Conservation (phyloP, 148 eudicot species). For the Pharnaceum exiguum region DNA sequence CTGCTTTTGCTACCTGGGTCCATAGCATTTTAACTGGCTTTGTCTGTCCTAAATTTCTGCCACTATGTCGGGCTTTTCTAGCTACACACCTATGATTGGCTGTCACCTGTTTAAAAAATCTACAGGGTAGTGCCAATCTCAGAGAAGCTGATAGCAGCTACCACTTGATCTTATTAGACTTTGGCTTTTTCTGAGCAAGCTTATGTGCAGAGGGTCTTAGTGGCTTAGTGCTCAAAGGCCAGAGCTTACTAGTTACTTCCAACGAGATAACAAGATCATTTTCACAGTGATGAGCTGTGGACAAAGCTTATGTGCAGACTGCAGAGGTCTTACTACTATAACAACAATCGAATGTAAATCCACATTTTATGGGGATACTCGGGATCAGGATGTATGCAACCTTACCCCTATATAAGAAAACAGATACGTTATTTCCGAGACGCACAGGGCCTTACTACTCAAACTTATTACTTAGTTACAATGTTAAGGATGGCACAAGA, state of each 20-base stretch:
- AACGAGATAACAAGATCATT: conserved; percentile 15
- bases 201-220: conserved; percentile 5
- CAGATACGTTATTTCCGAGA: too few species aligned
- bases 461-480: too few species aligned
- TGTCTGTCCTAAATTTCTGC: conserved; percentile 42
- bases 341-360: too few species aligned
- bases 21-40: conserved; percentile 46
- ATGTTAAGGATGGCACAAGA: too few species aligned
- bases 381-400: too few species aligned
- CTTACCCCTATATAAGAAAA: too few species aligned
- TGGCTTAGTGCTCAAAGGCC: neutral
- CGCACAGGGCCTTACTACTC: too few species aligned
- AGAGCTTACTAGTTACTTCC: conserved; percentile 11
- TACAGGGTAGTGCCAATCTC: conserved; percentile 25
- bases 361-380: too few species aligned
- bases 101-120: conserved; percentile 16
- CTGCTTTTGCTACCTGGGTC: conserved; percentile 33
- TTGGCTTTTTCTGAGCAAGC: conserved; percentile 18
- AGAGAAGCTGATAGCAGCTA: conserved; percentile 16
- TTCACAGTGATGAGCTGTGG: conserved; percentile 21
- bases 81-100: conserved; percentile 36
- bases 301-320: too few species aligned
- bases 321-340: too few species aligned
- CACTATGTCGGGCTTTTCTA: conserved; percentile 31
- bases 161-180: conserved; percentile 5